Percentiles rank a stretch among this genome's conserved stretches.
These are phyloP conservation scores for Solanum arcanum DNA, from an alignment of 257 asterid genomes.

Conservation along the genomic window DNA sequence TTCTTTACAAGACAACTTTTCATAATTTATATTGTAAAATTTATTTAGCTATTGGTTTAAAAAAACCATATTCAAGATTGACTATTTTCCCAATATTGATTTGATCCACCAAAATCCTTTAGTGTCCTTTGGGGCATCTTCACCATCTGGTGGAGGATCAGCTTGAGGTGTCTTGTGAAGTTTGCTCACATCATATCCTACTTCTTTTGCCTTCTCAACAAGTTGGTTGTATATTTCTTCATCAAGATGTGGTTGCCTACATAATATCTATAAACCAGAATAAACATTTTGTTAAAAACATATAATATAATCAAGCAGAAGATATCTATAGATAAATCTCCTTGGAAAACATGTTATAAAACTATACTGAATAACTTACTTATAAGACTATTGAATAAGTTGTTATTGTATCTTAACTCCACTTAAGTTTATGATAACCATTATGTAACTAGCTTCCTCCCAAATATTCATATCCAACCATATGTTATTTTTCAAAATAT, in stretches of 20 bases:
- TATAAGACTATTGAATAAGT: too few relatives aligned
- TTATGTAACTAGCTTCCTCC: neutral
- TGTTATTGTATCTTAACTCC: neutral
- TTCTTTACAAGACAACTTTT: neutral
- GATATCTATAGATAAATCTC: too few relatives aligned
- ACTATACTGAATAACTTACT: too few relatives aligned
- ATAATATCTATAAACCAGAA: constrained; percentile 31
- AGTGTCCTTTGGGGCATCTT: constrained; percentile 22
- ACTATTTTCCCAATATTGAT: constrained; percentile 52
- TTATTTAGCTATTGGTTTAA: neutral
- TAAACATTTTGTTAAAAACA: neutral
- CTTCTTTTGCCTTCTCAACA: constrained; percentile 41
- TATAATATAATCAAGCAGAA: neutral
- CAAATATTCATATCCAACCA: neutral
- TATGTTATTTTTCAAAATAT: too few relatives aligned
- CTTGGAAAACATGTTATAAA: too few relatives aligned
- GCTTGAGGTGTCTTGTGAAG: constrained; percentile 64
- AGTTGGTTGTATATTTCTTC: constrained; percentile 43
- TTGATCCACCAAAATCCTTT: constrained; percentile 89
- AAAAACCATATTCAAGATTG: neutral
- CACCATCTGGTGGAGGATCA: constrained; percentile 40
- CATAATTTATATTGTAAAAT: neutral
- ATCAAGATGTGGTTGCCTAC: constrained; percentile 39
- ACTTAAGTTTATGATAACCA: neutral
- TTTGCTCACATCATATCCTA: constrained; percentile 74